Conservation (phyloP, 2,329 filamentous ascomycete species). For the Teratosphaeria destructans region DNA sequence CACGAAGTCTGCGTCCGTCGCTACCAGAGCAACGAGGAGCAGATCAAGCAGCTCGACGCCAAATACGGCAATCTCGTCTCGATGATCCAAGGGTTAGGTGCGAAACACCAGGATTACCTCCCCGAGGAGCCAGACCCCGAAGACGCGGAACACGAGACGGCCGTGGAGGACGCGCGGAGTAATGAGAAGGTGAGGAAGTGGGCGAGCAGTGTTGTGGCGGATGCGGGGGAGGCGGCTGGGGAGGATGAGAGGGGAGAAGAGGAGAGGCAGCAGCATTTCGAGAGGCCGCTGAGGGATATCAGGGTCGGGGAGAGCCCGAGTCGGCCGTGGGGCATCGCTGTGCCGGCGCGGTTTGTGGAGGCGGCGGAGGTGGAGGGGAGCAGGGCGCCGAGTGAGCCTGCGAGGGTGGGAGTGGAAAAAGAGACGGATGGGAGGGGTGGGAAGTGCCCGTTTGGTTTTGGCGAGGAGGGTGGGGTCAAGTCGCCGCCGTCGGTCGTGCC, state of each 20-base stretch:
- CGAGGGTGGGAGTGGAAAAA: constrained; percentile 31
- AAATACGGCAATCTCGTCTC: constrained; percentile 88
- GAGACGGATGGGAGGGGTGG: neutral
- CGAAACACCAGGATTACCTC: constrained; percentile 80
- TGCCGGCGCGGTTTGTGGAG: constrained; percentile 49
- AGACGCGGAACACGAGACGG: constrained; percentile 6
- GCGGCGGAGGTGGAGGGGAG: constrained; percentile 18
- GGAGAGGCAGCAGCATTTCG: constrained; percentile 64
- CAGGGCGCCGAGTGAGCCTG: constrained; percentile 28
- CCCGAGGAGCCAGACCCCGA: constrained; percentile 41
- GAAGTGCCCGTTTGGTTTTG: constrained; percentile 13
- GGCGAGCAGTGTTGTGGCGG: constrained; percentile 65
- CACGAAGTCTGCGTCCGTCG: constrained; percentile 86
- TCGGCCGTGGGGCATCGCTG: constrained; percentile 81
- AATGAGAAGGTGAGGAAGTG: constrained; percentile 72
- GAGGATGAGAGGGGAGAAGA: constrained; percentile 32
- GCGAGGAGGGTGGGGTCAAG: neutral
- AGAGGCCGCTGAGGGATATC: constrained; percentile 75
- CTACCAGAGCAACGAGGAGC: constrained; percentile 77
- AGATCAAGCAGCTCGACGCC: constrained; percentile 78
- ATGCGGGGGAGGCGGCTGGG: constrained; percentile 30
- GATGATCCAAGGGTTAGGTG: constrained; percentile 86
- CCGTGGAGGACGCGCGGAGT: constrained; percentile 36
- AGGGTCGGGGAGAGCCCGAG: constrained; percentile 90
- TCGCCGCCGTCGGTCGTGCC: neutral